These are phyloP conservation scores for Pythium oligandrum DNA, from an alignment of 352 stramenopile species.

Conservation along the genomic window DNA sequence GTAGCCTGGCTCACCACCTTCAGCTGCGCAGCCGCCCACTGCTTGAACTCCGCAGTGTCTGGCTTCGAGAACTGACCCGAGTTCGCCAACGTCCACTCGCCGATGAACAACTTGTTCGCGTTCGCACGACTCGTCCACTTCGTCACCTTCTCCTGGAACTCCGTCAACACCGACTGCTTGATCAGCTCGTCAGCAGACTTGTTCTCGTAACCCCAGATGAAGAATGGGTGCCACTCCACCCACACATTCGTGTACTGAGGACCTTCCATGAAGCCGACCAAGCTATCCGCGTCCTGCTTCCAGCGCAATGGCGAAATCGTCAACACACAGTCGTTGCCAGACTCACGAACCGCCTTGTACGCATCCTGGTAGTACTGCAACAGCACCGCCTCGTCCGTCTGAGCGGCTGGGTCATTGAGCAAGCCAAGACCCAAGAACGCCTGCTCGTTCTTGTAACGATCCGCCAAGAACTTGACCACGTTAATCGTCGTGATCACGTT, in stretches of 20 bases:
- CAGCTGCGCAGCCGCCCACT: conserved; percentile 10
- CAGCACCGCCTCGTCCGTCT: conserved; percentile 1
- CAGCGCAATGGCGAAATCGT: too few relatives aligned
- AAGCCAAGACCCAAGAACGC: conserved; percentile 23
- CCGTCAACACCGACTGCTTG: neutral
- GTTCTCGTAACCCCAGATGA: conserved; percentile 14
- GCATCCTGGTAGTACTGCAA: conserved; percentile 5
- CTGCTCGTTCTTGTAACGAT: conserved; percentile 7
- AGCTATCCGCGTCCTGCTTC: too few relatives aligned
- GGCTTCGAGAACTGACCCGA: conserved; percentile 15
- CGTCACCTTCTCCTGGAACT: neutral
- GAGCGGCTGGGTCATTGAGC: conserved; percentile 5
- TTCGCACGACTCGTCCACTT: conserved; percentile 11
- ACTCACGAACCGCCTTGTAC: too few relatives aligned
- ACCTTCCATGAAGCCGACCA: too few relatives aligned
- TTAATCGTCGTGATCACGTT: conserved; percentile 1
- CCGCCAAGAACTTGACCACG: neutral
- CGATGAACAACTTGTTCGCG: conserved; percentile 22
- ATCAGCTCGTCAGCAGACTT: neutral
- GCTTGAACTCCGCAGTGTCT: too few relatives aligned
- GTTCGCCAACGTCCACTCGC: conserved; percentile 21
- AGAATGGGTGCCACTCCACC: too few relatives aligned
- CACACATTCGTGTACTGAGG: neutral
- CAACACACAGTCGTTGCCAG: conserved; percentile 27
- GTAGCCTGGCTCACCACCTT: too few relatives aligned